phyloP scores from a whole-genome alignment of 768 basidiomycete species.

The Xerocomellus chrysenteron region DNA sequence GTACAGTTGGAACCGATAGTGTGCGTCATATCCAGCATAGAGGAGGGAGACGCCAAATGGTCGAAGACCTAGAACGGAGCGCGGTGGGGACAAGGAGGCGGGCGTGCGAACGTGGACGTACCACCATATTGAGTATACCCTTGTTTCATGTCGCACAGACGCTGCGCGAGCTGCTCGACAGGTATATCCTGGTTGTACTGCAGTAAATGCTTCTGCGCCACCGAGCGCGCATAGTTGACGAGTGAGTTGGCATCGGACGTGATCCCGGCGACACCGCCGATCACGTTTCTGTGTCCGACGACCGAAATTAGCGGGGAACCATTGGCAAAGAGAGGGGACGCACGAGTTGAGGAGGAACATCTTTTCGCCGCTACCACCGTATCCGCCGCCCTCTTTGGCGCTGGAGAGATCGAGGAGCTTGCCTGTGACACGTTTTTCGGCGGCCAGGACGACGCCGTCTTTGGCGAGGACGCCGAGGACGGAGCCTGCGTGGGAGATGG shows the following conservation, averaged over 20 bases:
- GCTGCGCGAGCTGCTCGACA: slow-evolving; percentile 91
- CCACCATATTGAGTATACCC: slow-evolving; percentile 98
- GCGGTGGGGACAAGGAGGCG: background rate
- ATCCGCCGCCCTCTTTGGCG: slow-evolving; percentile 76
- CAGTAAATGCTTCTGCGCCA: slow-evolving; percentile 86
- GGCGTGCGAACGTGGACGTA: slow-evolving; percentile 30
- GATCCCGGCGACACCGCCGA: slow-evolving; percentile 92
- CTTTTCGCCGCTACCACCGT: slow-evolving; percentile 97
- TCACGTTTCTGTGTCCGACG: slow-evolving; percentile 69
- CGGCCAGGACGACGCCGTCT: slow-evolving; percentile 89
- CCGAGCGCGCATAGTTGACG: slow-evolving; percentile 88
- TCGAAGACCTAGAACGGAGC: slow-evolving; percentile 63
- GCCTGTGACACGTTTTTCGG: slow-evolving; percentile 97
- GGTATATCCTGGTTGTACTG: slow-evolving; percentile 97
- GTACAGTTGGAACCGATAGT: slow-evolving; percentile 96
- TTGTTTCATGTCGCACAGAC: slow-evolving; percentile 96
- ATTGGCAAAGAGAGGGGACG: slow-evolving; percentile 22
- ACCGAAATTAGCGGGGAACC: background rate
- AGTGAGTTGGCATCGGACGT: slow-evolving; percentile 98
- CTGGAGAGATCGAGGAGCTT: slow-evolving; percentile 92
- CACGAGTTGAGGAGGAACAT: slow-evolving; percentile 93
- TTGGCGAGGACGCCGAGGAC: slow-evolving; percentile 91
- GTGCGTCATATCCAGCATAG: slow-evolving; percentile 95
- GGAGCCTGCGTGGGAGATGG: slow-evolving; percentile 93
- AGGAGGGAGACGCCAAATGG: slow-evolving; percentile 97